Conservation (phyloP, 179 eudicot genomes). For the Dionaea muscipula region DNA sequence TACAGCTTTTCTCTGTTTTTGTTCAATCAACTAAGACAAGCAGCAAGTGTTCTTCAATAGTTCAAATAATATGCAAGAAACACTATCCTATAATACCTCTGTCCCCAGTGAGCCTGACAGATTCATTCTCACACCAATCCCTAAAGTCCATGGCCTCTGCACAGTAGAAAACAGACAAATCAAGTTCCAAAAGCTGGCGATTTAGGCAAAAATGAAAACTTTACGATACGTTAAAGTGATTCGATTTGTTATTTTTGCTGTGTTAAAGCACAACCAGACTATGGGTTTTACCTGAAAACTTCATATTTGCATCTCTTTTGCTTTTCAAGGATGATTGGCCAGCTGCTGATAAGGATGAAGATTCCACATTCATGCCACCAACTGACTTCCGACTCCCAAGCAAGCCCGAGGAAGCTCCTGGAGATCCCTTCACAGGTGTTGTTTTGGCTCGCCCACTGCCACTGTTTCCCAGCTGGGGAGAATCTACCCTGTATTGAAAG, state of each 20-base stretch:
- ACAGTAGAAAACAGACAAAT: conserved; percentile 5
- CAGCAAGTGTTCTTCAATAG: neutral
- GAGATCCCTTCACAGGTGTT: conserved; percentile 46
- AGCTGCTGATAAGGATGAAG: conserved; percentile 43
- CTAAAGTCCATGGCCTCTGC: conserved; percentile 92
- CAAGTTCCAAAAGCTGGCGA: too few species aligned
- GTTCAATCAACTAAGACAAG: too few species aligned
- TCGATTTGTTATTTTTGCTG: too few species aligned
- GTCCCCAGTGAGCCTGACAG: conserved; percentile 70
- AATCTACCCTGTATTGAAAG: conserved; percentile 39
- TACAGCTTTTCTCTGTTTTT: too few species aligned
- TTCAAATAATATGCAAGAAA: neutral
- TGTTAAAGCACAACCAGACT: neutral
- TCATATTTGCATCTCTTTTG: conserved; percentile 46
- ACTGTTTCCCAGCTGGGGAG: conserved; percentile 58
- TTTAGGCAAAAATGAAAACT: too few species aligned
- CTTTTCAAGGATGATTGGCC: conserved; percentile 39
- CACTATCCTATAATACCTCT: conserved; percentile 59
- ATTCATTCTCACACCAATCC: conserved; percentile 94
- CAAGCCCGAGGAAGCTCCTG: conserved; percentile 23
- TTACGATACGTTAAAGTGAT: too few species aligned
- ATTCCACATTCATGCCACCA: conserved; percentile 33
- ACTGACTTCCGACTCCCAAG: conserved; percentile 43
- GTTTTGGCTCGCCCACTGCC: conserved; percentile 49
- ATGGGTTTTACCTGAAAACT: conserved; percentile 67